Base-by-base conservation (phyloP, 768 basidiomycete species). In the Stropharia rugosoannulata region DNA sequence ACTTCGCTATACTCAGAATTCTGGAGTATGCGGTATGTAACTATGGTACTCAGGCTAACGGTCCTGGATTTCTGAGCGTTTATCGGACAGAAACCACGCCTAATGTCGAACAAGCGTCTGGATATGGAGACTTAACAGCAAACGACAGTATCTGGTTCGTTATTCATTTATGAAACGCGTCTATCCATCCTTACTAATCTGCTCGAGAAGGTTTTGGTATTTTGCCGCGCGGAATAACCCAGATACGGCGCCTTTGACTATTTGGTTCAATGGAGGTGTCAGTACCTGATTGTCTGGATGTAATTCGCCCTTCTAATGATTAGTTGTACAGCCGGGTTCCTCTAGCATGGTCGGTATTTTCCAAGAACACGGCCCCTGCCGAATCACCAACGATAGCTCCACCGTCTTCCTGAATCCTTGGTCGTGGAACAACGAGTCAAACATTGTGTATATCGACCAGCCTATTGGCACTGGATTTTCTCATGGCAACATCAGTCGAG, bases 301-400 rank as follows among this genome's bases (percentile, higher is more conserved):
- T 9, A 15, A 25, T 18, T 18, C 39, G 27, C 5, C 32, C 40
- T 37, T 16, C 19, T 29, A 16, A 36, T 54, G 11, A 39, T 25
- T 5, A 12, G 27, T 10, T 32, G 39, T n/a, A 11, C 57, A 80
- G 78, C 83, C 83, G 16, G 82, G 82, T 25, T 76, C 76, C 62
- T 80, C 81, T 2, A 79, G 79, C 35, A 81, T 80, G 71, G 72
- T 86, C 1, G 89, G 87, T 3, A 73, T 90, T 13, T 78, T 90
- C 55, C 87, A 89, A 79, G 90, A 90, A 68, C 71, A 79, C 61
- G 90, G 90, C 3, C 91, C 91, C 2, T 93, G 92, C 68, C 73
- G 80, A n/a, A 82, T 85, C 57, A 80, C 71, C n/a, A 83, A 82
- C 61, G 81, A 83, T 63, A 79, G 75, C 58, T 72, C 69, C 3